Percentiles rank a stretch among this genome's conserved stretches.
Evolutionary conservation across 2,329 filamentous ascomycete species (phyloP).

Genomic region (Magnaporthiopsis poae): DNA sequence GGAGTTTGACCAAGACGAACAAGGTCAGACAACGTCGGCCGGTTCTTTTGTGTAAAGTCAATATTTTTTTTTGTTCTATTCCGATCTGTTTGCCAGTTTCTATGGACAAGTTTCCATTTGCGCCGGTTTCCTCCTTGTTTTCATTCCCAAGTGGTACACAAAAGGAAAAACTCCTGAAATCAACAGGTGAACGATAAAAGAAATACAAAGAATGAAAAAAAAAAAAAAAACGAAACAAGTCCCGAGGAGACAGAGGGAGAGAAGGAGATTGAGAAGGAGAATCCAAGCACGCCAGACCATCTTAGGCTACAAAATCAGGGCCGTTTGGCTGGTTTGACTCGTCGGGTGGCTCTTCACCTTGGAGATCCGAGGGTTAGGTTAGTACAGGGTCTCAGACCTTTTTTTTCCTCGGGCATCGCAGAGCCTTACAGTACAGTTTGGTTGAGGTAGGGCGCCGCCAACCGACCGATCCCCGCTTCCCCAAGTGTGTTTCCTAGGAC

Average conservation of each 20-base stretch:
- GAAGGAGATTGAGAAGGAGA: neutral
- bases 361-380: neutral
- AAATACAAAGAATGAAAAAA: neutral
- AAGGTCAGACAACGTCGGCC: neutral
- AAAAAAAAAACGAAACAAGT: neutral
- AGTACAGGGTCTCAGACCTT: neutral
- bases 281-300: neutral
- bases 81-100: neutral
- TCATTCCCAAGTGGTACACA: neutral
- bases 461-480: neutral
- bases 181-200: neutral
- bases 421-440: neutral
- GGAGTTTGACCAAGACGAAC: too few species aligned
- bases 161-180: neutral
- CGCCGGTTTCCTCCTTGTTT: neutral
- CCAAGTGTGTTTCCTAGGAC: too few species aligned
- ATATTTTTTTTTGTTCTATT: neutral
- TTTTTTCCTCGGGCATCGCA: neutral
- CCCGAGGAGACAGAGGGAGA: neutral
- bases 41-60: neutral
- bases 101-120: too few species aligned
- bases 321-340: neutral
- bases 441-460: neutral
- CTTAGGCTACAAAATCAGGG: neutral
- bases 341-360: neutral